These are phyloP conservation scores for Poa annua DNA, from an alignment of 176 grass and related monocot genomes.

Conservation along the genomic window DNA sequence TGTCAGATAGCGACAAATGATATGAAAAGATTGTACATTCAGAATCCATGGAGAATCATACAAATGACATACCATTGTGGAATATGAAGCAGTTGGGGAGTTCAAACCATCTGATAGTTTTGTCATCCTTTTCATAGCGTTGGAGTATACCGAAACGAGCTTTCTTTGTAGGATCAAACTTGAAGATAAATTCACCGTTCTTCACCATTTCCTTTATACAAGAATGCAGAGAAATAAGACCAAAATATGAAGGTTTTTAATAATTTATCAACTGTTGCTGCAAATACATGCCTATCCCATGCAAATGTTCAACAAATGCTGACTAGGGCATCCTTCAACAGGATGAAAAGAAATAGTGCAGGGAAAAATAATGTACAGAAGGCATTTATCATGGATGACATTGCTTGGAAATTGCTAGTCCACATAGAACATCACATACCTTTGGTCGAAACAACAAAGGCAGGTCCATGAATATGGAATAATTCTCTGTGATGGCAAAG, in stretches of 20 bases:
- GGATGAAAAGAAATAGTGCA: not conserved
- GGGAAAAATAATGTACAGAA: not conserved
- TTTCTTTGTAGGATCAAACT: constrained; percentile 90
- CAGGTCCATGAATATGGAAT: constrained; percentile 96
- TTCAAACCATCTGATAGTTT: constrained; percentile 93
- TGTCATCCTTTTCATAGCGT: constrained; percentile 86
- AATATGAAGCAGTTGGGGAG: constrained; percentile 98
- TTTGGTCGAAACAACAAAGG: constrained; percentile 89
- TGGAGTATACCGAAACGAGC: constrained; percentile 86
- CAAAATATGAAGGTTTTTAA: not conserved
- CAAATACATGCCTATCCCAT: not conserved
- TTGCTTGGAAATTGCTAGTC: not conserved
- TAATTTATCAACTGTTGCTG: not conserved
- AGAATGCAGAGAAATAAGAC: constrained; percentile 21
- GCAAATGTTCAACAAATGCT: not conserved
- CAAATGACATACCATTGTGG: constrained; percentile 70
- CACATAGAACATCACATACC: constrained; percentile 44
- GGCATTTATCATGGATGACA: not conserved
- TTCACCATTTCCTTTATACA: constrained; percentile 92
- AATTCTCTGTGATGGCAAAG: constrained; percentile 97
- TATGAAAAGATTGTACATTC: constrained; percentile 1
- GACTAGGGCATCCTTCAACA: not conserved
- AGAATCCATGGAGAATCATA: not conserved
- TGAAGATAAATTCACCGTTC: constrained; percentile 79
- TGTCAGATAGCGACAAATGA: not conserved